phyloP scores from a whole-genome alignment of 306 rosid genomes.

The Oemleria cerasiformis region DNA sequence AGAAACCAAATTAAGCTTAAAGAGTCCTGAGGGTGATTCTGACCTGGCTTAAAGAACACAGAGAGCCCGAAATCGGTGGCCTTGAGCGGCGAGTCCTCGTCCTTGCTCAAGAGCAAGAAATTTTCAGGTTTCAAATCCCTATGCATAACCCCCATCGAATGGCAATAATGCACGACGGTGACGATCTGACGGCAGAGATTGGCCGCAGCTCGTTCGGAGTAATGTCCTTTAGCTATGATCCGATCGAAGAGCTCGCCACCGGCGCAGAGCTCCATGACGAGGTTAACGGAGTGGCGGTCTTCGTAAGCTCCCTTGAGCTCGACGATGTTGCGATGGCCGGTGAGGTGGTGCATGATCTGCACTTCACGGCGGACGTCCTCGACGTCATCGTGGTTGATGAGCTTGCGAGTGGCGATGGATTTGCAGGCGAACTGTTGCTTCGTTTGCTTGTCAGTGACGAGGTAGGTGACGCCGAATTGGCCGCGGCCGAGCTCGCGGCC shows the following conservation, averaged over 20 bases:
- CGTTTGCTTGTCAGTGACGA: conserved; percentile 68
- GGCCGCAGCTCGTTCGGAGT: conserved; percentile 94
- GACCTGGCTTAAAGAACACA: conserved; percentile 79
- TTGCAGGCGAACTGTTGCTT: conserved; percentile 82
- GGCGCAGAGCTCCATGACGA: conserved; percentile 93
- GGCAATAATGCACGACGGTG: conserved; percentile 81
- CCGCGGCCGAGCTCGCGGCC: conserved; percentile 98
- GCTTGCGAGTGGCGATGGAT: conserved; percentile 84
- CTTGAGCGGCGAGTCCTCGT: conserved; percentile 74
- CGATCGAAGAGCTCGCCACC: conserved; percentile 97
- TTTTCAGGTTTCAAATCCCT: conserved; percentile 93
- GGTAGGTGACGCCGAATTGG: conserved; percentile 86
- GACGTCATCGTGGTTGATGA: conserved; percentile 62
- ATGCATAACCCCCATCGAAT: conserved; percentile 93
- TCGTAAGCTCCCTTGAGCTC: conserved; percentile 89
- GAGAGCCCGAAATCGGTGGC: conserved; percentile 94
- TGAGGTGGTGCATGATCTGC: conserved; percentile 97
- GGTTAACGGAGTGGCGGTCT: conserved; percentile 93
- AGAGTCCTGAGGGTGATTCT: background rate
- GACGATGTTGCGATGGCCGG: conserved; percentile 86
- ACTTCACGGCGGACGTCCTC: conserved; percentile 91
- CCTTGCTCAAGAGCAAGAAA: conserved; percentile 59
- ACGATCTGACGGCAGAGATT: conserved; percentile 80
- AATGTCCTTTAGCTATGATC: conserved; percentile 78
- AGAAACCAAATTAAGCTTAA: no score